Conservation (phyloP, 2,329 filamentous ascomycete species). For the Xylariaceae sp. region DNA sequence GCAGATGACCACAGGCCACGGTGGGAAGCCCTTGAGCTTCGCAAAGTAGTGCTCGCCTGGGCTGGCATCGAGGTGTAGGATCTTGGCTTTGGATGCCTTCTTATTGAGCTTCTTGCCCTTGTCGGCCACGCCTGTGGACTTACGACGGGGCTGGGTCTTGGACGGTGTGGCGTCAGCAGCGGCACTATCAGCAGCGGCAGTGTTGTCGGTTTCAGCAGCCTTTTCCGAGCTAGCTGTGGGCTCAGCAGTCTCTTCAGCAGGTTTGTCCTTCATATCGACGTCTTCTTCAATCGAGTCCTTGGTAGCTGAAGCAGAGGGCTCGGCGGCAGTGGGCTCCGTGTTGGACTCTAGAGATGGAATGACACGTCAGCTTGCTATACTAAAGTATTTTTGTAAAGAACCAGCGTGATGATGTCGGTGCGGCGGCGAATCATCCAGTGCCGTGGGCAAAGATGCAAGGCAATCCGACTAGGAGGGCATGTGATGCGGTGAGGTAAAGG, state of each 20-base stretch:
- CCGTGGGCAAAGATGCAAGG: neutral
- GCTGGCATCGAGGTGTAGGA: constrained; percentile 72
- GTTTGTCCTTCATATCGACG: constrained; percentile 29
- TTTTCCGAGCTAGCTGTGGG: constrained; percentile 15
- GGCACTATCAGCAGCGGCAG: constrained; percentile 6
- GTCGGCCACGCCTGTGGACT: constrained; percentile 64
- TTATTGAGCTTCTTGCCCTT: constrained; percentile 79
- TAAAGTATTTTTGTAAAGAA: neutral
- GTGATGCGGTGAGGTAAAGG: no score
- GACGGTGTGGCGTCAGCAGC: constrained; percentile 16
- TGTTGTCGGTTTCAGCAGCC: constrained; percentile 1
- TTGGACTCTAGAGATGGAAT: constrained; percentile 7
- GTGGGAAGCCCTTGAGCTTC: constrained; percentile 88
- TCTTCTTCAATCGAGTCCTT: constrained; percentile 28
- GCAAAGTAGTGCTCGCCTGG: constrained; percentile 91
- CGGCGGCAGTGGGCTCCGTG: constrained; percentile 7
- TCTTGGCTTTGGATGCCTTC: constrained; percentile 73
- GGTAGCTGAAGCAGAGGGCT: constrained; percentile 23
- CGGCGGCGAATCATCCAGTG: no score
- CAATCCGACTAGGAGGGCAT: no score
- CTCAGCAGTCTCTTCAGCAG: constrained; percentile 22
- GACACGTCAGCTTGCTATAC: constrained; percentile 5
- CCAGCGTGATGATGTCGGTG: neutral
- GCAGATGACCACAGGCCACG: constrained; percentile 91
- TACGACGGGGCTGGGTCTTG: constrained; percentile 57